Percentiles rank a stretch among this genome's conserved stretches.
These are phyloP conservation scores for Pistacia vera DNA, from an alignment of 345 rosid species.

Conservation along the genomic window DNA sequence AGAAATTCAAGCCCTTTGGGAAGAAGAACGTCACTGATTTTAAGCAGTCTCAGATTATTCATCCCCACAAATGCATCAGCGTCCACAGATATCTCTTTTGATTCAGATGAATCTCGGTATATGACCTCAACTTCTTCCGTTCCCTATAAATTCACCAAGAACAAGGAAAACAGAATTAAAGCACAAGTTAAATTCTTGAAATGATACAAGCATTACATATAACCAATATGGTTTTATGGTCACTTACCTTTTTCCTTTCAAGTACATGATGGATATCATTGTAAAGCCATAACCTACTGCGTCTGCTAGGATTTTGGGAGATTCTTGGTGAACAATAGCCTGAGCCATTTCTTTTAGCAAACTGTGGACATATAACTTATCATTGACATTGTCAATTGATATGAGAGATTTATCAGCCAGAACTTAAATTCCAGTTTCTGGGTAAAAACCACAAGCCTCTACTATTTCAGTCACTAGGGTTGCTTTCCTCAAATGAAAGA, in stretches of 20 bases:
- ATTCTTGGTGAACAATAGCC: slow-evolving; percentile 9
- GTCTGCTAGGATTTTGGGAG: not conserved
- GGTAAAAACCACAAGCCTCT: too few relatives aligned
- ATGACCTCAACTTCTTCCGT: slow-evolving; percentile 16
- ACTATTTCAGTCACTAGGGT: too few relatives aligned
- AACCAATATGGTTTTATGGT: not conserved
- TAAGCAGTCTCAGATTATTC: slow-evolving; percentile 19
- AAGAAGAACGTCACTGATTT: not conserved
- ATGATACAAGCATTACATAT: not conserved
- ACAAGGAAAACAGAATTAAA: not conserved
- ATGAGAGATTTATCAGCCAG: slow-evolving; percentile 16
- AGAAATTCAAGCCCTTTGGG: slow-evolving; percentile 11
- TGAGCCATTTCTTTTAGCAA: slow-evolving; percentile 8
- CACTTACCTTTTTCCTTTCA: not conserved
- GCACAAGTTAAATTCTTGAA: not conserved
- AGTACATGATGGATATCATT: slow-evolving; percentile 7
- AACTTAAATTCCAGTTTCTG: not conserved
- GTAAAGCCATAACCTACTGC: slow-evolving; percentile 5
- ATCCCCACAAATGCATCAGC: slow-evolving; percentile 14
- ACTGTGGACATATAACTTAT: slow-evolving; percentile 2
- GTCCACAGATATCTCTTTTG: not conserved
- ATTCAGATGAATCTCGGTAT: not conserved
- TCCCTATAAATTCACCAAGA: slow-evolving; percentile 7
- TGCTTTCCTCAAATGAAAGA: too few relatives aligned
- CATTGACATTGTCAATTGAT: not conserved